Evolutionary conservation across 192 early-diverging fungal species (phyloP).

Genomic region (Allomyces macrogynus): DNA sequence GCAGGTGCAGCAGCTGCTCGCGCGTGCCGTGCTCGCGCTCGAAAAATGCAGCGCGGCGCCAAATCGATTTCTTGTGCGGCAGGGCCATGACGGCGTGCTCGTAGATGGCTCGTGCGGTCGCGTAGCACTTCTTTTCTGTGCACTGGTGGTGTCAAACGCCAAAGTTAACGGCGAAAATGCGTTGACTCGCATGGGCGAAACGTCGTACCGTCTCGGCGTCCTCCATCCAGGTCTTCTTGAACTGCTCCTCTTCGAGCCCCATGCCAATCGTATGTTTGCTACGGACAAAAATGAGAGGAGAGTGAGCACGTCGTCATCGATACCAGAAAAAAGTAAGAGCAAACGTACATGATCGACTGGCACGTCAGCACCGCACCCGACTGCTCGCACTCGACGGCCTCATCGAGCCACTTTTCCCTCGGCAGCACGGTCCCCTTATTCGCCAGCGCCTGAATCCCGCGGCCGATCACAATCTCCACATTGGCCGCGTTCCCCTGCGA

Average conservation of each 20-base stretch:
- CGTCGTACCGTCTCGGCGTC: constrained; percentile 48
- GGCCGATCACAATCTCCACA: constrained; percentile 45
- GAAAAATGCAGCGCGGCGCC: constrained; percentile 65
- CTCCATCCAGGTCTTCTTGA: constrained; percentile 62
- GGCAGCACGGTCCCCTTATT: constrained; percentile 43
- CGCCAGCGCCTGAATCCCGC: constrained; percentile 46
- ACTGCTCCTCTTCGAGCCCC: constrained; percentile 58
- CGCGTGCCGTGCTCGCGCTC: constrained; percentile 66
- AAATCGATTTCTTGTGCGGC: constrained; percentile 61
- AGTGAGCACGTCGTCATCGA: too few species aligned
- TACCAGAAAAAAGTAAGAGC: neutral
- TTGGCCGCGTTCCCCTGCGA: constrained; percentile 34
- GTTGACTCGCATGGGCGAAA: neutral
- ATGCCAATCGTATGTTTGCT: constrained; percentile 35
- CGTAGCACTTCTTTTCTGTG: constrained; percentile 10
- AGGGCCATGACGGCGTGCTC: constrained; percentile 53
- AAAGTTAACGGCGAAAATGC: neutral
- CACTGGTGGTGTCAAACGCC: too few species aligned
- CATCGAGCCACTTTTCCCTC: constrained; percentile 74
- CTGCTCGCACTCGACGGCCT: constrained; percentile 61
- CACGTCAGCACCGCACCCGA: constrained; percentile 59
- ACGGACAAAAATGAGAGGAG: too few species aligned
- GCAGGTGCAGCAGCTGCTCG: constrained; percentile 50
- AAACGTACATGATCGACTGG: constrained; percentile 57
- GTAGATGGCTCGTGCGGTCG: constrained; percentile 72